Evolutionary conservation across 2,329 filamentous ascomycete genomes (phyloP).

Genomic region (Zalaria sp.): DNA sequence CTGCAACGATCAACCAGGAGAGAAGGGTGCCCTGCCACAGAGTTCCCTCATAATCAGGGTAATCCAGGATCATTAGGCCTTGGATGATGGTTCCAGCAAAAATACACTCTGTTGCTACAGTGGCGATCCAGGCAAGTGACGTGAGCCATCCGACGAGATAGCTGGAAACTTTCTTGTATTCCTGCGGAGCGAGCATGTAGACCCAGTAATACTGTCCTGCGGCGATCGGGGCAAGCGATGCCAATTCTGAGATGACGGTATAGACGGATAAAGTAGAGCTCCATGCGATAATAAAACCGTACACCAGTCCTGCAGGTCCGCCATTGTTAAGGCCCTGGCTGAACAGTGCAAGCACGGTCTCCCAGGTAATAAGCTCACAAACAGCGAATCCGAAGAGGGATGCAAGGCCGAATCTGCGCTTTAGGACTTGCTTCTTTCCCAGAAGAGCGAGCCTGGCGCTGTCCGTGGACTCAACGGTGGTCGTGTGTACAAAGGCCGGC

Average conservation of each 20-base stretch:
- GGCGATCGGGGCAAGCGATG: conserved; percentile 32
- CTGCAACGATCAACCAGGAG: conserved; percentile 5
- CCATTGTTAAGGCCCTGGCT: conserved; percentile 28
- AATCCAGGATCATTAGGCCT: conserved; percentile 23
- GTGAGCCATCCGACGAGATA: conserved; percentile 32
- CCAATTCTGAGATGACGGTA: conserved; percentile 32
- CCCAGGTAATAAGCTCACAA: too few species aligned
- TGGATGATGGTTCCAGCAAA: conserved; percentile 28
- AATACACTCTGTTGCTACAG: conserved; percentile 26
- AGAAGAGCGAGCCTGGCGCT: too few species aligned
- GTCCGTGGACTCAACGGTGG: too few species aligned
- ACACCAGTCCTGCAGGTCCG: conserved; percentile 34
- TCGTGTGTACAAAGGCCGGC: too few species aligned
- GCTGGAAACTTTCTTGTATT: conserved; percentile 26
- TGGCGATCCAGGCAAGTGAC: conserved; percentile 27
- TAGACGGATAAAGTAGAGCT: conserved; percentile 33
- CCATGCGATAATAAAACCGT: conserved; percentile 40
- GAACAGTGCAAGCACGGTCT: conserved; percentile 24
- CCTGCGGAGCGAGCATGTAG: conserved; percentile 28
- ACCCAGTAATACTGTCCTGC: conserved; percentile 34
- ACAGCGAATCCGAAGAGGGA: too few species aligned
- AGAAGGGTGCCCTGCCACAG: conserved; percentile 25
- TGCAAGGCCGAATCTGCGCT: too few species aligned
- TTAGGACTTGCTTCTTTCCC: too few species aligned
- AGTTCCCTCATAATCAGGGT: conserved; percentile 20